A percentile compares a stretch with the other conserved stretches of the same genome.
These are phyloP conservation scores for Hemisphaericaspora xylanilytica DNA, from an alignment of 1,139 yeast species.

Conservation along the genomic window DNA sequence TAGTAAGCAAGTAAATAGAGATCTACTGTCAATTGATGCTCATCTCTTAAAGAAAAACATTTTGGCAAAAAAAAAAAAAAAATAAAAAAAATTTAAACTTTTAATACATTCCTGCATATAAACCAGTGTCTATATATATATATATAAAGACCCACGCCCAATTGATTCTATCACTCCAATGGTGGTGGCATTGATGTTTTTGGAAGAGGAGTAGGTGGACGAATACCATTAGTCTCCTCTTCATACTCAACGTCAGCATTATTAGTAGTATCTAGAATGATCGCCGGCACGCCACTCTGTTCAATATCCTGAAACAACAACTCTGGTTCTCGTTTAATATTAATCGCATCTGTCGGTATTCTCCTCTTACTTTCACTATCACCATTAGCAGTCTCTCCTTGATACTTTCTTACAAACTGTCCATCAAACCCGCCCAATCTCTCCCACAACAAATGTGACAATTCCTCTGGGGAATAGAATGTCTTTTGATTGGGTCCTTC, in stretches of 20 bases:
- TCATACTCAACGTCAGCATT: slow-evolving; percentile 6
- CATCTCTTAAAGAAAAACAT: slow-evolving; percentile 5
- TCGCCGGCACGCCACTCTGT: slow-evolving; percentile 38
- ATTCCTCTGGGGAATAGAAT: slow-evolving; percentile 38
- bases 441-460: slow-evolving; percentile 47
- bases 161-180: neutral
- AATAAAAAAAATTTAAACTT: no score
- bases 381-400: slow-evolving; percentile 15
- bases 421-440: slow-evolving; percentile 42
- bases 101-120: slow-evolving; percentile 3
- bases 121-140: neutral
- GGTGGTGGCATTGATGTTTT: slow-evolving; percentile 5
- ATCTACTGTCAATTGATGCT: neutral
- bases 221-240: neutral
- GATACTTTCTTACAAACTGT: slow-evolving; percentile 31
- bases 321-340: slow-evolving; percentile 29
- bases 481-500: slow-evolving; percentile 42
- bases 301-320: slow-evolving; percentile 38
- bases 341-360: slow-evolving; percentile 7
- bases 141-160: neutral
- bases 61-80: slow-evolving; percentile 1
- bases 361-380: neutral
- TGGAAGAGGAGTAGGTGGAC: slow-evolving; percentile 2
- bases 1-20: no score
- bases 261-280: slow-evolving; percentile 30